These are phyloP conservation scores for Diplodia sapinea DNA, from an alignment of 2,329 filamentous ascomycete genomes.

Conservation along the genomic window DNA sequence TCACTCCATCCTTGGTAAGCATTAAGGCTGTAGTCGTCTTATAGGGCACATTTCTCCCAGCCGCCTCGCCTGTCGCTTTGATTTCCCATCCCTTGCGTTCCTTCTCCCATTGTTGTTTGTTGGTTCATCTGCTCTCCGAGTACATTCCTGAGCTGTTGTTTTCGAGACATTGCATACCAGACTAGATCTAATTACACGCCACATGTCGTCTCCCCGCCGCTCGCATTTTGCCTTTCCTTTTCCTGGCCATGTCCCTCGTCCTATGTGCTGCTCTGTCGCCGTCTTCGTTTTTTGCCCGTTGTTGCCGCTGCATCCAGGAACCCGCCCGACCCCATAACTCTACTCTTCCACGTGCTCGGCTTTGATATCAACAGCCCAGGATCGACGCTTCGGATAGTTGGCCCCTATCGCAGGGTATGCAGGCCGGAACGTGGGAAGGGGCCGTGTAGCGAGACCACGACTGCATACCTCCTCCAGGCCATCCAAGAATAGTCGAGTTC, in stretches of 20 bases:
- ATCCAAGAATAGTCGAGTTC: neutral
- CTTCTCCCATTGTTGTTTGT: conserved; percentile 21
- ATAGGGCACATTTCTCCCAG: conserved; percentile 26
- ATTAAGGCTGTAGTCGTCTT: neutral
- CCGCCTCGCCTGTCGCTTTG: neutral
- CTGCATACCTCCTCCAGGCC: neutral
- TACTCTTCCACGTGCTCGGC: conserved; percentile 6
- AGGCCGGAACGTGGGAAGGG: neutral
- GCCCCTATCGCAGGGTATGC: conserved; percentile 5
- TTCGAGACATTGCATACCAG: conserved; percentile 30
- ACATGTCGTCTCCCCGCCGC: conserved; percentile 30
- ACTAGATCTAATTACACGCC: conserved; percentile 29
- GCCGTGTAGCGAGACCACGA: neutral
- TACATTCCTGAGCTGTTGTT: conserved; percentile 28
- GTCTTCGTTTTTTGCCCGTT: conserved; percentile 18
- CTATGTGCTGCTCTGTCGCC: conserved; percentile 12
- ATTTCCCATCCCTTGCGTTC: conserved; percentile 27
- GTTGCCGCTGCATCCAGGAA: conserved; percentile 14
- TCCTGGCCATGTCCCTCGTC: conserved; percentile 20
- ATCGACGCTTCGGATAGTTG: neutral
- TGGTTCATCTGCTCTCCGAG: conserved; percentile 4
- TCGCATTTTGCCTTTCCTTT: conserved; percentile 19
- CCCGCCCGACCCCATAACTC: neutral
- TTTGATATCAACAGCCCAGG: neutral
- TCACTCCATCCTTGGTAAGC: neutral